Evolutionary conservation across 2,329 filamentous ascomycete species (phyloP), one percentile per base, ranked within the genome.

Genomic region (Diaporthe australafricana): DNA sequence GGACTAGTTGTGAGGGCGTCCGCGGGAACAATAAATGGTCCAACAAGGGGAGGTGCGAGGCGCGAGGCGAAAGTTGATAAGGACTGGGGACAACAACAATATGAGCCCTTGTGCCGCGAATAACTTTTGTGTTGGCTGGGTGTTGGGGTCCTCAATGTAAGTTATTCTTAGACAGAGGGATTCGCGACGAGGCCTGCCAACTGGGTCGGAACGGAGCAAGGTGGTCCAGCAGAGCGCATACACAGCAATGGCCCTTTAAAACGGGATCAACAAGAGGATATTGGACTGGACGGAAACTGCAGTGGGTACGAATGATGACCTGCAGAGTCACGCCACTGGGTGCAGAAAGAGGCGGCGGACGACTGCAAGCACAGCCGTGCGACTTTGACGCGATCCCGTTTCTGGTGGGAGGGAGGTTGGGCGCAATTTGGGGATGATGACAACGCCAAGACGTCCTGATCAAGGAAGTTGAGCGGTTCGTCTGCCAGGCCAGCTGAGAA

Each of bases 111-210:
- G 27, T 32, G 57, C 27, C 42, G 22, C 66, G 38, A 45, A 27
- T 4, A 38, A 9, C 45, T 57, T 25, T 48, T 38, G 17, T 38
- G 66, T 69, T 50, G 52, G 66, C 66, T 38, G 52, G 66, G 25
- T 38, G 52, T 57, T 35, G 66, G 27, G 27, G 27, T 16, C 40
- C 12, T 40, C 35, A 50, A 69, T 56, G 66, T 69, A 60, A 60
- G 66, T 69, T 69, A 60, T 69, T 57, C 45, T 69, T 69, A 69
- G 66, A 69, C 42, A 5, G 66, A 60, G 53, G 53, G 53, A 60
- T 69, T 48, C 42, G 27, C 48, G 35, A 16, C 40, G 53, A 60
- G 66, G 66, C 66, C 52, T 48, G 53, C n/a, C 17, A 38, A 69
- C 45, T n/a, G 48, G 38, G 66, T 63, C 60, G 17, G 35, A n/a